A percentile compares a stretch with the other conserved stretches of the same genome.
These are phyloP conservation scores for Curvularia sp. DNA, from an alignment of 2,329 filamentous ascomycete species.

Conservation along the genomic window DNA sequence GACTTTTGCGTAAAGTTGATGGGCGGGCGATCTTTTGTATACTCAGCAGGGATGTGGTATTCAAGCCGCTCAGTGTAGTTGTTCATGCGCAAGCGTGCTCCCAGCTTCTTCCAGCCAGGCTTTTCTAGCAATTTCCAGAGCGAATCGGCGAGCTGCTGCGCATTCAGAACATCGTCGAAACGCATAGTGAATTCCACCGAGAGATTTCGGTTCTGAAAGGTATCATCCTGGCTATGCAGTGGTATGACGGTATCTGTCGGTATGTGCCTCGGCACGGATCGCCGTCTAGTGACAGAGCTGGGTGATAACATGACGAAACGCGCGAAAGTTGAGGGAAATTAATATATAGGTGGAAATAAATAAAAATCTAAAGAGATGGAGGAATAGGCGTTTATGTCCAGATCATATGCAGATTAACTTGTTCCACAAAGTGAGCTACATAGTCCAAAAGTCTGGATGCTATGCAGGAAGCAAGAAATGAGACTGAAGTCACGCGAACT, in stretches of 20 bases:
- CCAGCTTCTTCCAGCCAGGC: conserved; percentile 58
- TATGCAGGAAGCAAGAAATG: not conserved
- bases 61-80: conserved; percentile 46
- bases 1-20: conserved; percentile 52
- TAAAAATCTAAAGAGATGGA: not conserved
- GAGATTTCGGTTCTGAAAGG: conserved; percentile 11
- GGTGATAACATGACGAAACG: conserved; percentile 12
- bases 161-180: conserved; percentile 59
- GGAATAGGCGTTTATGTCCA: not conserved
- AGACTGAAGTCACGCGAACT: not conserved
- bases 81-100: conserved; percentile 54
- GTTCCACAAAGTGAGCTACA: not conserved
- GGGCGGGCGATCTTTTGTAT: conserved; percentile 50
- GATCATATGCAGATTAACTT: not conserved
- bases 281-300: conserved; percentile 17
- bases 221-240: conserved; percentile 26
- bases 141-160: conserved; percentile 48
- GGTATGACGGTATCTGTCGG: conserved; percentile 35
- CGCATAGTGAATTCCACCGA: conserved; percentile 42
- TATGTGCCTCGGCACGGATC: conserved; percentile 20
- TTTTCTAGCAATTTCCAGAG: conserved; percentile 52
- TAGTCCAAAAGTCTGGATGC: not conserved
- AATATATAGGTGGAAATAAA: not conserved
- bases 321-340: not conserved
- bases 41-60: conserved; percentile 53